Percentiles rank a stretch among this genome's conserved stretches.
Conservation (phyloP, 768 basidiomycete species). For the Podaxis mareebaensis region DNA sequence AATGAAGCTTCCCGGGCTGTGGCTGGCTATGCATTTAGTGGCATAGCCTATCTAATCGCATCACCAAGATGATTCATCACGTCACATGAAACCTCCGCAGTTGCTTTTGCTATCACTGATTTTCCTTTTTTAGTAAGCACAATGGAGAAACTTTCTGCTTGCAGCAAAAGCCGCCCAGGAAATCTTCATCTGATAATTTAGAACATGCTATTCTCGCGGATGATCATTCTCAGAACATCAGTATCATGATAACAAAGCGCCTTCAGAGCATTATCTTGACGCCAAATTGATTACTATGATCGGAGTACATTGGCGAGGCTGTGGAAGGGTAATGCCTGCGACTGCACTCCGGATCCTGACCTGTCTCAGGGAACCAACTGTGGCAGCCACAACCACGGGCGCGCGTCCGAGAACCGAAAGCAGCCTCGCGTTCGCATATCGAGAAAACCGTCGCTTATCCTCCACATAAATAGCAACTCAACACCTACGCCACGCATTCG, state of each 20-base stretch:
- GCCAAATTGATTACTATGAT: not conserved
- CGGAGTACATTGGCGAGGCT: not conserved
- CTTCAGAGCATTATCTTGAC: not conserved
- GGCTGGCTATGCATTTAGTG: not conserved
- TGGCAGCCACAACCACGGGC: not conserved
- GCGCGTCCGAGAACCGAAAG: not conserved
- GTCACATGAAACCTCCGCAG: not conserved
- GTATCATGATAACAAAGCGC: not conserved
- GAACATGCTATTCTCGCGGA: not conserved
- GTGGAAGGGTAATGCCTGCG: not conserved
- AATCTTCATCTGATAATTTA: not conserved
- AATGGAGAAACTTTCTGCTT: not conserved
- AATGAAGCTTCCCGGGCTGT: not conserved
- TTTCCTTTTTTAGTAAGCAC: constrained; percentile 3
- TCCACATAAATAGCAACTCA: not conserved
- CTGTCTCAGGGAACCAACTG: not conserved
- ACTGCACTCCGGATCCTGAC: not conserved
- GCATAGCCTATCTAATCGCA: constrained; percentile 1
- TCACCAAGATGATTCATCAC: not conserved
- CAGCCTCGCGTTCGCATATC: not conserved
- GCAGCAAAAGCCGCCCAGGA: not conserved
- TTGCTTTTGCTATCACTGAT: not conserved
- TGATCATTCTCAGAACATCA: not conserved
- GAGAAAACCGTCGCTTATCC: not conserved
- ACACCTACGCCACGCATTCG: not conserved